Base-by-base conservation (phyloP, 768 basidiomycete genomes). In the Amanita rimosa region DNA sequence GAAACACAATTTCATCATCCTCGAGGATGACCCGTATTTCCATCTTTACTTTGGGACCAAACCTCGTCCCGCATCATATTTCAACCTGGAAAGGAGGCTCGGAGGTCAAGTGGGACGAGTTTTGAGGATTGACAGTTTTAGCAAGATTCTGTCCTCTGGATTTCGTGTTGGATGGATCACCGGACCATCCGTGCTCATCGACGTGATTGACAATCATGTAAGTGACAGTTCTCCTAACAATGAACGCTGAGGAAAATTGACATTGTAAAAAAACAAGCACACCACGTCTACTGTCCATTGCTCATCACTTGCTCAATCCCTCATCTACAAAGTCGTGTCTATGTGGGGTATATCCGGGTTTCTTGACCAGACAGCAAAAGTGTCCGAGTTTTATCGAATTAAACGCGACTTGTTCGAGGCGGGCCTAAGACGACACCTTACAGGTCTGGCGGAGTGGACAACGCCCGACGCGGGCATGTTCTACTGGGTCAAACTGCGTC, bases 401-500 rank as follows among this genome's bases (percentile, higher is more conserved):
- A 81, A 80, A 61, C 70, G 86, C 46, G 80, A 88, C 57, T 67
- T 78, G 13, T 92, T 94, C 59, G 81, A 88, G 59, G 64, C 60
- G 4, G 78, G 81, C 42, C 76, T 91, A 65, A 67, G 73, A 52
- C 74, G 71, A 53, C 78, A 92, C 60, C 75, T 94, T 14, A 67
- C 69, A 31, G 87, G 80, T 3, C 66, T 93, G 34, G 89, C 79
- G 13, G 76, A 82, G 64, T 85, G 81, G 82, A 65, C 60, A 36
- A 62, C 67, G 0, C 85, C 85, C 4, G 75, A 80, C 56, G 77
- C 83, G n/a, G 83, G 86, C 48, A 88, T 94, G 87, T 94, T 93
- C 69, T 78, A 88, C 61, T 92, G 87, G 85, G 78, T 43, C 8
- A 79, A 68, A 58, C 50, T 61, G 58, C 48, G 48, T 57, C 48